Evolutionary conservation across 2,329 filamentous ascomycete genomes (phyloP).

Genomic region (Sordariomycetes sp.): DNA sequence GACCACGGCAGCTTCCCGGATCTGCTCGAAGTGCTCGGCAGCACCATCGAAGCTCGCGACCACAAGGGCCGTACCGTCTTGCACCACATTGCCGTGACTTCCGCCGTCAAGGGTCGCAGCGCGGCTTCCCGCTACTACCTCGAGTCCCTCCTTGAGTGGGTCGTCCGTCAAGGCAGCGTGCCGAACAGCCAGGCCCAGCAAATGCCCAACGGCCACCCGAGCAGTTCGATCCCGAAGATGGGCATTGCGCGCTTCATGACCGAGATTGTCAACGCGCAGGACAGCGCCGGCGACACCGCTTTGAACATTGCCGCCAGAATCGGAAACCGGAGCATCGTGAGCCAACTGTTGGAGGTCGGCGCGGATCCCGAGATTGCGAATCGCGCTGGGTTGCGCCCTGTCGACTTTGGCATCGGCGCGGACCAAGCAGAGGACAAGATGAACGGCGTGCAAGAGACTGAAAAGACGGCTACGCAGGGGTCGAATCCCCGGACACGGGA

Average conservation of each 20-base stretch:
- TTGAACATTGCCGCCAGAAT: slow-evolving; percentile 90
- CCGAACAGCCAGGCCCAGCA: slow-evolving; percentile 39
- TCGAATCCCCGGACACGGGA: slow-evolving; percentile 53
- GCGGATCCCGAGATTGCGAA: slow-evolving; percentile 91
- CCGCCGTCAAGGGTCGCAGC: slow-evolving; percentile 86
- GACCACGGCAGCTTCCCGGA: slow-evolving; percentile 87
- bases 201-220: slow-evolving; percentile 16
- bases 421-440: slow-evolving; percentile 40
- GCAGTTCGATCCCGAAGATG: slow-evolving; percentile 51
- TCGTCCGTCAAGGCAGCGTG: slow-evolving; percentile 73
- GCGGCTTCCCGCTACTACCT: slow-evolving; percentile 92
- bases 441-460: slow-evolving; percentile 17
- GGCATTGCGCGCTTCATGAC: slow-evolving; percentile 89
- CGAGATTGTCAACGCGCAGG: slow-evolving; percentile 92
- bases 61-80: slow-evolving; percentile 84
- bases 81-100: slow-evolving; percentile 93
- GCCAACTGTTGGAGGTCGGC: slow-evolving; percentile 90
- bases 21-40: slow-evolving; percentile 76
- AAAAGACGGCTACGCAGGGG: slow-evolving; percentile 33
- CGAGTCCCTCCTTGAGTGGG: slow-evolving; percentile 87
- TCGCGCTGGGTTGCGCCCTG: slow-evolving; percentile 74
- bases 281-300: slow-evolving; percentile 90
- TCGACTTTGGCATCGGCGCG: slow-evolving; percentile 89
- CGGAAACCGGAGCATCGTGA: slow-evolving; percentile 88
- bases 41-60: slow-evolving; percentile 85